phyloP scores from a whole-genome alignment of 2,329 filamentous ascomycete genomes.

The Trichoderma endophyticum region DNA sequence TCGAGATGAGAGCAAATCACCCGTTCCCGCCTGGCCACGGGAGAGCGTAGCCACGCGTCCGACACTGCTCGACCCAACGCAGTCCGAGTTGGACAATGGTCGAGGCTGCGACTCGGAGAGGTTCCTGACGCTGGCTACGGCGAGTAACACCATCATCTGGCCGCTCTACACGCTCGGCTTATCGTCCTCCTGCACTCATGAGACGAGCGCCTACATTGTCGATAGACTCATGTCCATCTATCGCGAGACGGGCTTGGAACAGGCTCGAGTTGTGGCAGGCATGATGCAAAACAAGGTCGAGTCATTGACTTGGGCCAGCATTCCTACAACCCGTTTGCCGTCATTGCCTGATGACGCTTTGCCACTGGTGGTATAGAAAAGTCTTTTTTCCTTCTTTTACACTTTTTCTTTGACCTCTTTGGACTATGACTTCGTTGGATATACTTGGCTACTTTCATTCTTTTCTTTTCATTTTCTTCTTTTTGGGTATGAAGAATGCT shows the following conservation, averaged over 20 bases:
- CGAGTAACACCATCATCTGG: slow-evolving; percentile 49
- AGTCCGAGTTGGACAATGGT: slow-evolving; percentile 27
- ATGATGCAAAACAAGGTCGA: slow-evolving; percentile 40
- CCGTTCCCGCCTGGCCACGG: slow-evolving; percentile 15
- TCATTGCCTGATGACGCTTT: slow-evolving; percentile 25
- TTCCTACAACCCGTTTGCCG: slow-evolving; percentile 29
- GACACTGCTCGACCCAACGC: slow-evolving; percentile 41
- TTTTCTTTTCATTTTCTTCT: not conserved
- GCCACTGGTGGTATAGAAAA: slow-evolving; percentile 29
- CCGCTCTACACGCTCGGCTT: slow-evolving; percentile 49
- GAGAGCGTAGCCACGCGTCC: slow-evolving; percentile 29
- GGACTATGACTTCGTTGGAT: not conserved
- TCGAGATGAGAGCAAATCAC: not conserved
- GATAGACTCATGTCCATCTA: slow-evolving; percentile 44
- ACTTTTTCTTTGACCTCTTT: not conserved
- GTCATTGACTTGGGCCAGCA: slow-evolving; percentile 27
- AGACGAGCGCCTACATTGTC: slow-evolving; percentile 43
- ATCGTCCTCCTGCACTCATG: slow-evolving; percentile 42
- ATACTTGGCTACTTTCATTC: not conserved
- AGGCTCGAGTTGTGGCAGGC: slow-evolving; percentile 43
- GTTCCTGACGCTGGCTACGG: slow-evolving; percentile 48
- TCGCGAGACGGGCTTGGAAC: slow-evolving; percentile 44
- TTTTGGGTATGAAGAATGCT: not conserved
- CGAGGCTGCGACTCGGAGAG: slow-evolving; percentile 39
- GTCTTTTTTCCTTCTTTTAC: not conserved